Base-by-base conservation (phyloP, 139 green algal genomes). In the Protoeuglena noctilucae region DNA sequence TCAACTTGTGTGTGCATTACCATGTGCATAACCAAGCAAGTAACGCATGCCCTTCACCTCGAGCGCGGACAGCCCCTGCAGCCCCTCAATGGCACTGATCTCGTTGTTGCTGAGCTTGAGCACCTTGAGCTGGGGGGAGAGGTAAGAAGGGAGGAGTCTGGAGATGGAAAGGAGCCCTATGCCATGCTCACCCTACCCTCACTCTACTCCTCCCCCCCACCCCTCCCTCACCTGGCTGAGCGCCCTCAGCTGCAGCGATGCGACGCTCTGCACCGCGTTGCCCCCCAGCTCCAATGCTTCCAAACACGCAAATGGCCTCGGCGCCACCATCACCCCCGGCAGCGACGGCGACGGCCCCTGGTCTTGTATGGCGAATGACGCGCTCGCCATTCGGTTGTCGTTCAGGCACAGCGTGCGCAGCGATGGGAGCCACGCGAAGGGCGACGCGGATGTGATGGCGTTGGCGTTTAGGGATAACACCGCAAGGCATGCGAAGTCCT, bases 391-490 rank as follows among this genome's bases (percentile, higher is more conserved):
- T 22, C 67, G 61, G 59, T 84, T 87, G 65, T 45, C 58, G 63
- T 54, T 57, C 28, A 68, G 54, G 23, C 61, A 48, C 16, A 73
- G 61, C n/a, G 60, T 31, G 12, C 24, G n/a, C 23, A 73, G 47
- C 46, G 40, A 48, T 7, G 56, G 25, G 3, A 62, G 40, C 30
- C 9, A 7, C 12, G 28, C 2, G 12, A 70, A 45, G 6, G 58
- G 62, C 12, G 54, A 59, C 31, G 75, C 62, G 26, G 76, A 68
- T 0, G 61, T 48, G 29, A 81, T 61, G 40, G 68, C 4, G 62
- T 87, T 87, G 67, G 59, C 63, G 56, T 83, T 69, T 14, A 87
- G 54, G 30, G 65, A 72, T 1, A 87, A 63, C 58, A 75, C 67
- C 41, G 61, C 56, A 4, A 84, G 62, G 23, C 39, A 41, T 23